Conservation (phyloP, 2,329 filamentous ascomycete species). For the Penicillium sclerotigenum region DNA sequence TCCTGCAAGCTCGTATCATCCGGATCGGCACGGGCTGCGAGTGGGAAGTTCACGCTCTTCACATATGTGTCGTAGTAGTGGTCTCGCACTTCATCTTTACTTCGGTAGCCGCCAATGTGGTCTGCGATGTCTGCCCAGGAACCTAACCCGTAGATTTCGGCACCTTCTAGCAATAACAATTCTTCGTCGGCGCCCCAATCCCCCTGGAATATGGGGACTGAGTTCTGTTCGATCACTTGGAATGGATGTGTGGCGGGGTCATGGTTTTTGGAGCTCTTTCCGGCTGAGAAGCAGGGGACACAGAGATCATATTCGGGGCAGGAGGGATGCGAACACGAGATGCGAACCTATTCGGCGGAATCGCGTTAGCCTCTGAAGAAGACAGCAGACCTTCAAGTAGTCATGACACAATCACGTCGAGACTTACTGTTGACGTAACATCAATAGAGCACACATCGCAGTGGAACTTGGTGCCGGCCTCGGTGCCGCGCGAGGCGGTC, state of each 20-base stretch:
- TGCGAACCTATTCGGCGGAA: conserved; percentile 67
- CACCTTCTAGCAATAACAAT: conserved; percentile 85
- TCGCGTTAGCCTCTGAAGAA: neutral
- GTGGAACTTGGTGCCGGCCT: conserved; percentile 90
- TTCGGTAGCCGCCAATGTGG: conserved; percentile 91
- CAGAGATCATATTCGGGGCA: conserved; percentile 97
- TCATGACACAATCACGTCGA: neutral
- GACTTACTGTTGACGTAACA: conserved; percentile 86
- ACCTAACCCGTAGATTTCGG: conserved; percentile 91
- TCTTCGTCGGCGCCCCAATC: conserved; percentile 99
- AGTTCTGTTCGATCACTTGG: conserved; percentile 96
- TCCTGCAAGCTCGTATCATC: conserved; percentile 75
- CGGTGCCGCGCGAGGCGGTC: conserved; percentile 76
- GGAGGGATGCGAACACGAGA: conserved; percentile 76
- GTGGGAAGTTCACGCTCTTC: conserved; percentile 75
- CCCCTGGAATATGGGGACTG: conserved; percentile 89
- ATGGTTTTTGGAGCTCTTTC: conserved; percentile 76
- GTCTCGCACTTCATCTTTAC: conserved; percentile 91
- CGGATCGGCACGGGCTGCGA: conserved; percentile 82
- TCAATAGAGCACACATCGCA: conserved; percentile 96
- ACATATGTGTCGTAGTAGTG: conserved; percentile 90
- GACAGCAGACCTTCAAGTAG: neutral
- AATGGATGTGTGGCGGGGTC: conserved; percentile 82
- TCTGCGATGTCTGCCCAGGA: conserved; percentile 98
- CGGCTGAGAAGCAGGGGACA: conserved; percentile 87